These are phyloP conservation scores for Naganishia antarctica DNA, from an alignment of 768 basidiomycete species.

Conservation along the genomic window DNA sequence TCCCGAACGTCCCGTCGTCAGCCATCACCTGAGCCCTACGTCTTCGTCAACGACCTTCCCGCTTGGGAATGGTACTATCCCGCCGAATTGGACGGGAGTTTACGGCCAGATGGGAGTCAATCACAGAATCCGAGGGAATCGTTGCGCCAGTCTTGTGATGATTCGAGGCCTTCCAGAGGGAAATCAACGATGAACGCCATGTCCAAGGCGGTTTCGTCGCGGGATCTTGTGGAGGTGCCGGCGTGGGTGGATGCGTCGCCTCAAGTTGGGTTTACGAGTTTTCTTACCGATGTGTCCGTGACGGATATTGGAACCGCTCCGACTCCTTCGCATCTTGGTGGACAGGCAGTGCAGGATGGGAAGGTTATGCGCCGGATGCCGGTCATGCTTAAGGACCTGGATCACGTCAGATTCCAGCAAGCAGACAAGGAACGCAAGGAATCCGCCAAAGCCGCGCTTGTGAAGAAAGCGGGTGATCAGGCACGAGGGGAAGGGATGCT, in stretches of 20 bases:
- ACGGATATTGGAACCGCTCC: background rate
- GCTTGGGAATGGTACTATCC: conserved; percentile 12
- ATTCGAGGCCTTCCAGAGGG: background rate
- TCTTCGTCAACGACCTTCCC: conserved; percentile 10
- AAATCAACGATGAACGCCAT: background rate
- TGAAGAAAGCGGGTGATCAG: background rate
- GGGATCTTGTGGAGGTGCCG: background rate
- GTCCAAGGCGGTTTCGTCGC: background rate
- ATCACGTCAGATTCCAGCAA: background rate
- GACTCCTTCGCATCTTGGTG: background rate
- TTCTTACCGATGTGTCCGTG: background rate
- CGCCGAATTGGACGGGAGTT: background rate
- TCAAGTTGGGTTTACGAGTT: background rate
- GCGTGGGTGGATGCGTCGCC: background rate
- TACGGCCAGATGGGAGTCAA: background rate
- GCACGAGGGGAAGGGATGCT: background rate
- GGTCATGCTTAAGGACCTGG: background rate
- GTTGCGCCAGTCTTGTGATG: background rate
- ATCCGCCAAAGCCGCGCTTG: background rate
- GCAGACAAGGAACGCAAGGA: too few relatives aligned
- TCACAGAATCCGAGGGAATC: conserved; percentile 2
- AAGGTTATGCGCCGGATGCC: conserved; percentile 3
- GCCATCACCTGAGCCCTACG: background rate
- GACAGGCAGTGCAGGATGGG: background rate
- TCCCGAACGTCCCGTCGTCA: background rate